Evolutionary conservation across 83 land plant species (phyloP), one percentile per base, ranked within the genome.

Genomic region (Thuja plicata): DNA sequence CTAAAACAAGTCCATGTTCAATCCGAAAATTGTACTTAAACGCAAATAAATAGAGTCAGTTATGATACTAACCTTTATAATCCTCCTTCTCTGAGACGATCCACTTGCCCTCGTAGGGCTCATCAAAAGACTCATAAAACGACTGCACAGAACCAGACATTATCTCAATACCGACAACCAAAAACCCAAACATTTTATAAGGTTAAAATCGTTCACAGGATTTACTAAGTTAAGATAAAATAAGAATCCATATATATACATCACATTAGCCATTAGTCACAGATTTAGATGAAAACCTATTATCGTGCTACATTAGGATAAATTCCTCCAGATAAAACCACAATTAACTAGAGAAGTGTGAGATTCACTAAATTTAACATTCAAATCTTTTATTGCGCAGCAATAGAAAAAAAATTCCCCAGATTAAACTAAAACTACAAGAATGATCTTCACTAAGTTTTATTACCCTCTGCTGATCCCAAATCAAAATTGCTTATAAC

Each of bases 61-160:
- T 45, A n/a, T 11, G 13, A 71, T 66, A 54, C 62, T n/a, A 82
- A 95, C 96, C 96, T 88, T 89, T 62, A 85, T 95, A 95, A 1
- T 94, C 95, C 2, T 86, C 93, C 79, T 94, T 94, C 40, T 91
- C 92, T 1, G 96, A 93, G 6, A 93, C 93, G 46, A 94, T 88
- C 96, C 96, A 95, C 3, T 93, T 89, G 13, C 95, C 93, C 8
- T 95, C 93, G 41, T 90, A 95, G 27, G 89, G 3, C 79, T 92
- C 95, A 9, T 95, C 95, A 74, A 95, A 95, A 7, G 96, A 90
- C 88, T 94, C 96, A 89, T 95, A 92, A 66, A 95, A 94, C 46
- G 89, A 52, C 95, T 93, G 54, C 66, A 78, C 17, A 74, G 2
- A 34, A 86, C 60, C 13, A 71, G 79, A 87, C 43, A 40, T 32